Conservation (phyloP, 1,284 basidiomycete genomes). For the Tylopilus orsonianus region DNA sequence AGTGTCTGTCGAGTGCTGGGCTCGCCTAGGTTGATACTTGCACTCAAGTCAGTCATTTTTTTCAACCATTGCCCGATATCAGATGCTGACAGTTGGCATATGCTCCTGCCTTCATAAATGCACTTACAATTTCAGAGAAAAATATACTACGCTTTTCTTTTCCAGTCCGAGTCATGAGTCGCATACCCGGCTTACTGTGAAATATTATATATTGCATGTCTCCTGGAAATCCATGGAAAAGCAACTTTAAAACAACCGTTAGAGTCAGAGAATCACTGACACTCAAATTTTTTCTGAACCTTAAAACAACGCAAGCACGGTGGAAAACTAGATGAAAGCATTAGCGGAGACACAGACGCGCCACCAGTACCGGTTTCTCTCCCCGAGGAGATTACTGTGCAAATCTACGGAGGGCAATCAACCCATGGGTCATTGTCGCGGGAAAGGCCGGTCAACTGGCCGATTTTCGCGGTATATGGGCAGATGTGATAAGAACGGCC, state of each 20-base stretch:
- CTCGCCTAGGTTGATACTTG: too few relatives aligned
- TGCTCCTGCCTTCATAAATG: too few relatives aligned
- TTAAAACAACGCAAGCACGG: not conserved
- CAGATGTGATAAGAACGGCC: not conserved
- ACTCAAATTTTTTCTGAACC: too few relatives aligned
- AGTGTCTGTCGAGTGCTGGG: too few relatives aligned
- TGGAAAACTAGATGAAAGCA: not conserved
- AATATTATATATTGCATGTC: not conserved
- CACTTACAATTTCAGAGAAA: too few relatives aligned
- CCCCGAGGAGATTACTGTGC: constrained; percentile 13
- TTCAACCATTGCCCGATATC: not conserved
- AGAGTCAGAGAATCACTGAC: not conserved
- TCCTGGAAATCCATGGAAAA: not conserved
- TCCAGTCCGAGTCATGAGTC: not conserved
- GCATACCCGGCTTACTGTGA: not conserved
- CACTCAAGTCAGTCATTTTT: too few relatives aligned
- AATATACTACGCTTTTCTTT: too few relatives aligned
- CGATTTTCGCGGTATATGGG: not conserved
- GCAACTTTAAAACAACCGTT: not conserved
- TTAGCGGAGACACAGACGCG: too few relatives aligned
- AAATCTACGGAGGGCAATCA: not conserved
- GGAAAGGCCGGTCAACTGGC: not conserved
- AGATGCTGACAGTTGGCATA: not conserved
- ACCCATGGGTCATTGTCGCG: not conserved
- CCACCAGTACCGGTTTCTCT: not conserved